A percentile compares a stretch with the other conserved stretches of the same genome.
phyloP scores from a whole-genome alignment of 371 early-diverging fungal genomes.

The Mortierella sp. region DNA sequence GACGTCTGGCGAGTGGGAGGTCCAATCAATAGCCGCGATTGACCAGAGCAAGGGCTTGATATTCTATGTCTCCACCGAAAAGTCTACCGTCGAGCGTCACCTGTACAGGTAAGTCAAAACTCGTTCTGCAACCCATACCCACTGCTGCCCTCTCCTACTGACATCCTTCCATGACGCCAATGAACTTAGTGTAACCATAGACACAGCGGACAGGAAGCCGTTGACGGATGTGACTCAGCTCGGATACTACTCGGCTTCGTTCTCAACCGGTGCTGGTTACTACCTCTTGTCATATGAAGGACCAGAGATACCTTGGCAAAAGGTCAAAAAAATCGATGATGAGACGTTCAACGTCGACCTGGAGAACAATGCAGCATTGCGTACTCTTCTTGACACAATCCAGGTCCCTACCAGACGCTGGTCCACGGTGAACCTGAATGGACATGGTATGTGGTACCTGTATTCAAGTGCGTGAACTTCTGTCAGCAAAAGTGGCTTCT shows the following conservation, averaged over 20 bases:
- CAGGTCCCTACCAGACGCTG: constrained; percentile 71
- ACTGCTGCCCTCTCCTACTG: too few species aligned
- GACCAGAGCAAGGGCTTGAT: constrained; percentile 66
- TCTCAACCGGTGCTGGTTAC: constrained; percentile 81
- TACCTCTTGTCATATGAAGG: constrained; percentile 85
- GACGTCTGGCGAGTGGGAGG: constrained; percentile 90
- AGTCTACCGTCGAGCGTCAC: constrained; percentile 83
- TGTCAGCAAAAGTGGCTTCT: not conserved
- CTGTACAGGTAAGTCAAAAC: constrained; percentile 67
- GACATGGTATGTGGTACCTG: constrained; percentile 7
- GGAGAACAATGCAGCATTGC: constrained; percentile 65
- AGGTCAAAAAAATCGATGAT: constrained; percentile 68
- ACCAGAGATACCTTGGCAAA: constrained; percentile 88
- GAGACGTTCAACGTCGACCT: constrained; percentile 61
- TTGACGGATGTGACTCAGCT: constrained; percentile 60
- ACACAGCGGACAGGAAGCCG: constrained; percentile 52
- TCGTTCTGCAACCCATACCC: too few species aligned
- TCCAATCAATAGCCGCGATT: constrained; percentile 72
- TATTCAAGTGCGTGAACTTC: not conserved
- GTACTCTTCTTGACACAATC: constrained; percentile 55
- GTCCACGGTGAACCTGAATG: constrained; percentile 48
- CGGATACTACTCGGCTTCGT: constrained; percentile 78
- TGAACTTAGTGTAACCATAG: constrained; percentile 57
- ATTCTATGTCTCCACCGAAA: constrained; percentile 75
- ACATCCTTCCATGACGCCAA: not conserved